Conservation (phyloP, 2,329 filamentous ascomycete species). For the Clarireedia hainanense region DNA sequence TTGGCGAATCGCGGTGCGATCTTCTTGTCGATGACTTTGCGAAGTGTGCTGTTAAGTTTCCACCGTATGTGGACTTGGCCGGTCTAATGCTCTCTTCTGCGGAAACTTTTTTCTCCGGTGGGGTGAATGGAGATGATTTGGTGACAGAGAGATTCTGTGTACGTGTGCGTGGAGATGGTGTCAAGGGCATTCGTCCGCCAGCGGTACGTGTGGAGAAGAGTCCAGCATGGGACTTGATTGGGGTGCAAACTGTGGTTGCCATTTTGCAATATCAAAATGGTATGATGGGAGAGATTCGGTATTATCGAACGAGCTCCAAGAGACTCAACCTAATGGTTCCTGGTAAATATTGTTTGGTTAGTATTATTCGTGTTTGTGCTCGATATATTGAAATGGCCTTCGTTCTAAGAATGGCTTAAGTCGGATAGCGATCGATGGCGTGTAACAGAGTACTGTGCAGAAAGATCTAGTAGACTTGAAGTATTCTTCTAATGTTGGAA, state of each 20-base stretch:
- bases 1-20: slow-evolving; percentile 77
- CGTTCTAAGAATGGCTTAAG: slow-evolving; percentile 35
- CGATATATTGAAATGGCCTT: slow-evolving; percentile 41
- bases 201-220: slow-evolving; percentile 89
- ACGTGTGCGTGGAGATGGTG: slow-evolving; percentile 73
- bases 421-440: slow-evolving; percentile 42
- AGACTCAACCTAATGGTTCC: slow-evolving; percentile 53
- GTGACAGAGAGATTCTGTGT: slow-evolving; percentile 43
- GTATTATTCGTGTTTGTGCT: slow-evolving; percentile 39
- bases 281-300: slow-evolving; percentile 19
- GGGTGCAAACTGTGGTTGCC: slow-evolving; percentile 83
- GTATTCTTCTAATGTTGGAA: slow-evolving; percentile 19
- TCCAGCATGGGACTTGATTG: slow-evolving; percentile 88
- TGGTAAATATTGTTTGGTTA: slow-evolving; percentile 38
- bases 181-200: slow-evolving; percentile 89
- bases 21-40: slow-evolving; percentile 59
- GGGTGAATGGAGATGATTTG: slow-evolving; percentile 66
- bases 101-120: slow-evolving; percentile 51
- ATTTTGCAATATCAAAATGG: slow-evolving; percentile 48
- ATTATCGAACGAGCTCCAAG: slow-evolving; percentile 46
- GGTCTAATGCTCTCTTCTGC: slow-evolving; percentile 42
- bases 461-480: slow-evolving; percentile 39
- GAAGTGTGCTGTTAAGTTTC: slow-evolving; percentile 73
- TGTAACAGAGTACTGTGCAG: slow-evolving; percentile 30
- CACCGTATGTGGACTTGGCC: slow-evolving; percentile 67